phyloP scores from a whole-genome alignment of 2,329 filamentous ascomycete genomes.

The Fusarium stilboides region DNA sequence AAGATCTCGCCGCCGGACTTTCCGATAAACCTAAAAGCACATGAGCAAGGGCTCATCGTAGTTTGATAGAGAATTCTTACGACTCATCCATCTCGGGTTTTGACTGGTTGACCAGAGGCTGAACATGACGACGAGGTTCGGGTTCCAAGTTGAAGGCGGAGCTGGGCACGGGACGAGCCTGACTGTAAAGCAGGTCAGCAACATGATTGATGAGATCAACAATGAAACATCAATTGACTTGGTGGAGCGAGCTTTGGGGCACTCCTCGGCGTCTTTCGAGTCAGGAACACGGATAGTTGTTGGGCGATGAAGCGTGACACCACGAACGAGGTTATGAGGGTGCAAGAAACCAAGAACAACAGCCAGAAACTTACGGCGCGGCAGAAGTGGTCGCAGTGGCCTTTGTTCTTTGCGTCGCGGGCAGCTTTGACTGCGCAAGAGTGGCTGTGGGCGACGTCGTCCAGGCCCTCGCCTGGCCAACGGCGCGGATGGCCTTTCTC shows the following conservation, averaged over 20 bases:
- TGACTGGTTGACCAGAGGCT: slow-evolving; percentile 10
- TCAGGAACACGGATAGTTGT: slow-evolving; percentile 3
- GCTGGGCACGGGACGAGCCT: not conserved
- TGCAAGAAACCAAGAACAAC: slow-evolving; percentile 3
- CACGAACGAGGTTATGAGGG: slow-evolving; percentile 1
- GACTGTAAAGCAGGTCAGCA: slow-evolving; percentile 6
- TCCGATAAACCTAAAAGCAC: not conserved
- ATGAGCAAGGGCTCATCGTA: not conserved
- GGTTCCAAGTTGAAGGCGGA: slow-evolving; percentile 7
- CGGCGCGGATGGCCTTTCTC: slow-evolving; percentile 61
- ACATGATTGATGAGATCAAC: slow-evolving; percentile 3
- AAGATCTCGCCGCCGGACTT: no score
- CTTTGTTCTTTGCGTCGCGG: slow-evolving; percentile 11
- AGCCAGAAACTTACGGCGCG: slow-evolving; percentile 65
- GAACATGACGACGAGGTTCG: slow-evolving; percentile 9
- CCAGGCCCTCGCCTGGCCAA: slow-evolving; percentile 59
- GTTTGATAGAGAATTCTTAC: slow-evolving; percentile 7
- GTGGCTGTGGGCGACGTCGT: slow-evolving; percentile 57
- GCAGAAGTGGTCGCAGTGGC: slow-evolving; percentile 43
- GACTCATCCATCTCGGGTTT: slow-evolving; percentile 23
- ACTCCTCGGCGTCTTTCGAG: not conserved
- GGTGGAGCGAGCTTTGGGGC: not conserved
- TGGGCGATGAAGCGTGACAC: not conserved
- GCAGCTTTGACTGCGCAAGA: slow-evolving; percentile 51
- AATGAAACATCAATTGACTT: slow-evolving; percentile 1